phyloP scores from a whole-genome alignment of 2,329 filamentous ascomycete genomes.

The Aspergillus uvarum region DNA sequence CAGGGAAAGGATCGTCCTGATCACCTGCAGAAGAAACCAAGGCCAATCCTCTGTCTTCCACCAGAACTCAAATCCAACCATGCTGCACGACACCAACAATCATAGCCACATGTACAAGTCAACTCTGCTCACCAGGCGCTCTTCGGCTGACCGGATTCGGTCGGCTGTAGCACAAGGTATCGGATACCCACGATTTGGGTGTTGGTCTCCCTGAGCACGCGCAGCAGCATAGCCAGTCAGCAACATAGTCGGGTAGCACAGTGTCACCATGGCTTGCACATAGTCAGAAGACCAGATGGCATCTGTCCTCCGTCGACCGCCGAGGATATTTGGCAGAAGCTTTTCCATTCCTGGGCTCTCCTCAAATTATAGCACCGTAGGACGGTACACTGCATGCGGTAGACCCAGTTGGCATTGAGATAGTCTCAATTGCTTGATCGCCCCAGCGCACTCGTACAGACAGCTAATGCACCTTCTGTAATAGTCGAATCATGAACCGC shows the following conservation, averaged over 20 bases:
- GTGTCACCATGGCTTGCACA: conserved; percentile 2
- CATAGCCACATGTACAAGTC: neutral
- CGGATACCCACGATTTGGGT: neutral
- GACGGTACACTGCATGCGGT: neutral
- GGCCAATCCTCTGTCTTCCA: neutral
- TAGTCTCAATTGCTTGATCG: conserved; percentile 2
- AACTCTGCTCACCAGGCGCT: neutral
- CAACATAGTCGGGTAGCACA: neutral
- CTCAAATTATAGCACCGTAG: neutral
- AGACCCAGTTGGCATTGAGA: conserved; percentile 1
- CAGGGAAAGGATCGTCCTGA: neutral
- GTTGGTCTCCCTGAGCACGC: conserved; percentile 6
- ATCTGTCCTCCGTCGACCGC: neutral
- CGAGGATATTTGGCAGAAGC: neutral
- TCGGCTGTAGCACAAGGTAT: neutral
- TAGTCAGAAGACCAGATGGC: conserved; percentile 7
- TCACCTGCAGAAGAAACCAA: neutral
- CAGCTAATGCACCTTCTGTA: neutral
- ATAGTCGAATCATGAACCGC: neutral
- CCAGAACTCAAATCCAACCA: neutral
- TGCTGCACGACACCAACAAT: neutral
- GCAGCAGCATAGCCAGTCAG: conserved; percentile 1
- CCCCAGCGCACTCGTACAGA: neutral
- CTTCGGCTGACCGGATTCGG: neutral
- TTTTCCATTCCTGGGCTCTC: neutral